Percentiles rank a stretch among this genome's conserved stretches.
phyloP scores from a whole-genome alignment of 768 basidiomycete species.

The Kwoniella sp. region DNA sequence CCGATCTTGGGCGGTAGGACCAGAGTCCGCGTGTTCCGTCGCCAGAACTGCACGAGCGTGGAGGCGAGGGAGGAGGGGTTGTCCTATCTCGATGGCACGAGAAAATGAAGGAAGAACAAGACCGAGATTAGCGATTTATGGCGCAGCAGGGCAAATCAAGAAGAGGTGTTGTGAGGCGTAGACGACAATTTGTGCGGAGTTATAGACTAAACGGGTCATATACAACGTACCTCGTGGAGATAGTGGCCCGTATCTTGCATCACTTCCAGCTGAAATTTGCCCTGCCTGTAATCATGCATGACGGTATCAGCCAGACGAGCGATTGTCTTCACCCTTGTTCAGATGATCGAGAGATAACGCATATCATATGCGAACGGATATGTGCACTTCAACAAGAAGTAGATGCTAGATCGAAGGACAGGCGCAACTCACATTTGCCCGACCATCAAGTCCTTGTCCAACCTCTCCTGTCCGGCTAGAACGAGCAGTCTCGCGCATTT shows the following conservation, averaged over 20 bases:
- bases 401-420: too few relatives aligned
- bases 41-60: constrained; percentile 86
- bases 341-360: too few relatives aligned
- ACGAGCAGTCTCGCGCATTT: constrained; percentile 83
- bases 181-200: neutral
- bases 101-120: neutral
- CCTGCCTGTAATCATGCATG: constrained; percentile 50
- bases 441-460: constrained; percentile 92
- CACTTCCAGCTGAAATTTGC: constrained; percentile 91
- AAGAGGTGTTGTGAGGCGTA: too few relatives aligned
- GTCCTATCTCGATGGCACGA: constrained; percentile 62
- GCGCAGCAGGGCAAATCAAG: too few relatives aligned
- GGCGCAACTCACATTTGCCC: constrained; percentile 91
- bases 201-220: neutral
- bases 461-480: constrained; percentile 86
- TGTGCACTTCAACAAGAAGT: too few relatives aligned
- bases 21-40: constrained; percentile 63
- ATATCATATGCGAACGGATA: too few relatives aligned
- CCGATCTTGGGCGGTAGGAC: constrained; percentile 53
- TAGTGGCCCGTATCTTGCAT: constrained; percentile 87
- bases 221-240: constrained; percentile 76
- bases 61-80: constrained; percentile 79
- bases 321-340: too few relatives aligned
- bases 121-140: too few relatives aligned
- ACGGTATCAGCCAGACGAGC: too few relatives aligned